phyloP scores from a whole-genome alignment of 2,329 filamentous ascomycete species.

The Chaetomium strumarium region DNA sequence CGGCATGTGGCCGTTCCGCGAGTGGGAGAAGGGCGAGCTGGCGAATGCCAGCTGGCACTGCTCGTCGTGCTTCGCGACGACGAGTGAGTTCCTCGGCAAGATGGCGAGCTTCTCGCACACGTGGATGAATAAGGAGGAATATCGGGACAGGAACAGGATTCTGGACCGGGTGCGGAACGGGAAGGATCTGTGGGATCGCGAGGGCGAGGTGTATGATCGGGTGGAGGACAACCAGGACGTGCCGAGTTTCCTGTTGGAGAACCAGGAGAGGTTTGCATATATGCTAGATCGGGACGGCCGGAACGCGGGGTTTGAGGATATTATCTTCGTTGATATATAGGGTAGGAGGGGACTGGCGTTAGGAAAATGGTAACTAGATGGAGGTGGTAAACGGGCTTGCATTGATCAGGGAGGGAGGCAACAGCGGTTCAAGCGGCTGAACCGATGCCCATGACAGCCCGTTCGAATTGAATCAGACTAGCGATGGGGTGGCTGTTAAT shows the following conservation, averaged over 20 bases:
- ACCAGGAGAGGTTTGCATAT: slow-evolving; percentile 39
- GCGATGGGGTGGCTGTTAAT: no score
- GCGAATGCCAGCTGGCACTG: slow-evolving; percentile 56
- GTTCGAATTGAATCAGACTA: no score
- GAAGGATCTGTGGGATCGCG: slow-evolving; percentile 49
- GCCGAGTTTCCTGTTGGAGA: slow-evolving; percentile 40
- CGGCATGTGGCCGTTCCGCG: slow-evolving; percentile 34
- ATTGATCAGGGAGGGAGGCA: background rate
- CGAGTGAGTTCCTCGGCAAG: slow-evolving; percentile 50
- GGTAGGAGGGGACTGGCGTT: background rate
- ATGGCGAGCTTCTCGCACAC: slow-evolving; percentile 51
- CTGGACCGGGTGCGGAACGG: slow-evolving; percentile 46
- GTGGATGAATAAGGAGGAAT: slow-evolving; percentile 45
- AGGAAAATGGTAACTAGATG: background rate
- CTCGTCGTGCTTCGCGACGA: slow-evolving; percentile 53
- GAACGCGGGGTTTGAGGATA: slow-evolving; percentile 45
- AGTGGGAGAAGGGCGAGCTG: slow-evolving; percentile 40
- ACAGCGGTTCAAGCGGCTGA: background rate
- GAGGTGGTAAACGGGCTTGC: background rate
- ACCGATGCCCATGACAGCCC: background rate
- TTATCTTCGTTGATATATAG: slow-evolving; percentile 31
- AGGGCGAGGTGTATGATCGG: slow-evolving; percentile 41
- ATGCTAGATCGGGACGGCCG: slow-evolving; percentile 41
- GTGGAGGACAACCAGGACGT: slow-evolving; percentile 48
- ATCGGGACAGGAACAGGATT: slow-evolving; percentile 43